Percentiles rank a stretch among this genome's conserved stretches.
Conservation (phyloP, 768 basidiomycete species). For the Suillus placidus region DNA sequence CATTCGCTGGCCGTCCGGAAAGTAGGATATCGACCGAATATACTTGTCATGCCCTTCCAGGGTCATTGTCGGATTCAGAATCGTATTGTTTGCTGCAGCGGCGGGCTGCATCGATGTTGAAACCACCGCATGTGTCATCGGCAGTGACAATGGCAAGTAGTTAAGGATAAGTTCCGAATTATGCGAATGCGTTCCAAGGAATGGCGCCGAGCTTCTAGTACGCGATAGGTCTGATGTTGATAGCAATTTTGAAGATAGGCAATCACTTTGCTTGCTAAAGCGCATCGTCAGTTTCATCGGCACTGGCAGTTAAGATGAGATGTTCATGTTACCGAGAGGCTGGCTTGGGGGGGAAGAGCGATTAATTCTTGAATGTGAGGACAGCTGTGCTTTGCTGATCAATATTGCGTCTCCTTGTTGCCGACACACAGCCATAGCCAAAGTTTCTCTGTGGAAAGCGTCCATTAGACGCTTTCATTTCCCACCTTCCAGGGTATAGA, state of each 20-base stretch:
- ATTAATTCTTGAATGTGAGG: background rate
- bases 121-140: background rate
- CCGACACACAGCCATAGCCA: background rate
- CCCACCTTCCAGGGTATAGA: background rate
- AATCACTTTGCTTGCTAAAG: background rate
- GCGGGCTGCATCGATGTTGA: background rate
- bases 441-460: background rate
- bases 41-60: background rate
- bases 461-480: background rate
- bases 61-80: background rate
- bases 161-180: background rate
- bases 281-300: background rate
- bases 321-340: background rate
- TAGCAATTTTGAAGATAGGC: background rate
- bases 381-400: background rate
- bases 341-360: background rate
- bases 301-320: background rate
- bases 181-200: background rate
- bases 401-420: background rate
- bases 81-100: no score
- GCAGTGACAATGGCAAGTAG: background rate
- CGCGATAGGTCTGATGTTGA: background rate
- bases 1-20: background rate
- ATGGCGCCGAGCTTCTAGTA: background rate
- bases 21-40: background rate